Conservation (phyloP, 2,329 filamentous ascomycete genomes). For the Colletotrichum karsti region DNA sequence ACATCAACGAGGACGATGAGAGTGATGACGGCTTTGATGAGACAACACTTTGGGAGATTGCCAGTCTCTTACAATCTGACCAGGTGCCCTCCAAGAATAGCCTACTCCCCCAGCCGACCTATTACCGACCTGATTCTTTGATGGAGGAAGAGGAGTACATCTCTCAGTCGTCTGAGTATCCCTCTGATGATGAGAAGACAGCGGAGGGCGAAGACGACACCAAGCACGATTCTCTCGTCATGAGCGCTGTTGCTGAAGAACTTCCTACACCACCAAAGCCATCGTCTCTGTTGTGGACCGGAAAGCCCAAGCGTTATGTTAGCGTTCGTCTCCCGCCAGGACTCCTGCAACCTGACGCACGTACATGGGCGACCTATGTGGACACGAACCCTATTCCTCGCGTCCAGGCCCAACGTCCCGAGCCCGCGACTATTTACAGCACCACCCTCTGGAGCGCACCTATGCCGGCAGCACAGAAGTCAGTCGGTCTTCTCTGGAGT, state of each 20-base stretch:
- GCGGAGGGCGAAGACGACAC: conserved; percentile 34
- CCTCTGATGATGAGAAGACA: conserved; percentile 32
- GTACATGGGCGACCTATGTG: conserved; percentile 46
- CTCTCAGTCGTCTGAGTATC: conserved; percentile 38
- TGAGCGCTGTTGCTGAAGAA: conserved; percentile 40
- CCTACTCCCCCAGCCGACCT: conserved; percentile 48
- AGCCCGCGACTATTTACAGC: conserved; percentile 44
- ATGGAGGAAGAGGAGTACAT: conserved; percentile 42
- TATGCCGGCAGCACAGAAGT: not conserved
- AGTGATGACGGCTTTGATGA: conserved; percentile 67
- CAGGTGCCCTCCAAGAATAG: conserved; percentile 61
- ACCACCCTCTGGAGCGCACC: conserved; percentile 42
- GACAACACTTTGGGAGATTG: conserved; percentile 71
- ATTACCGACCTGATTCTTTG: conserved; percentile 8
- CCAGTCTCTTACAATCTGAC: conserved; percentile 62
- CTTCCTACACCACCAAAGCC: conserved; percentile 11
- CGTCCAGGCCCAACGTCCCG: conserved; percentile 36
- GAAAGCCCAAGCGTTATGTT: conserved; percentile 9
- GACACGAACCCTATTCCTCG: conserved; percentile 36
- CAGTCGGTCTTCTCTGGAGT: conserved; percentile 24
- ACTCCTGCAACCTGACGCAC: conserved; percentile 46
- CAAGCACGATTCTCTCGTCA: conserved; percentile 38
- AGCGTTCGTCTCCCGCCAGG: conserved; percentile 30
- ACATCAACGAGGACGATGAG: conserved; percentile 43
- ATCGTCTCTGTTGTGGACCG: conserved; percentile 25